Evolutionary conservation across 2,329 filamentous ascomycete species (phyloP), one percentile per base, ranked within the genome.

Genomic region (Bipolaris gigantea): DNA sequence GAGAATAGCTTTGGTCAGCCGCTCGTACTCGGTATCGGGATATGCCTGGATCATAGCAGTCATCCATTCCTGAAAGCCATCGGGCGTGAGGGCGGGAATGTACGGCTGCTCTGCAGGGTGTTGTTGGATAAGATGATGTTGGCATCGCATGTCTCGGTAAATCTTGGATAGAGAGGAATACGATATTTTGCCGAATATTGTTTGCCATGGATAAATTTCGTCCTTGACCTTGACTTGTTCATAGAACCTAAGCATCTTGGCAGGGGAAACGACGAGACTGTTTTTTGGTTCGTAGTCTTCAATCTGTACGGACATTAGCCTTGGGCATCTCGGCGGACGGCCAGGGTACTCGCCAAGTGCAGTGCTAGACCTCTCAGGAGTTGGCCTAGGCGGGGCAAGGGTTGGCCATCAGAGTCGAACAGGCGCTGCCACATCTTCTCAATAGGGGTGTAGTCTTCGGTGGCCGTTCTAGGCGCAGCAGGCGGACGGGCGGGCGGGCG

Each of bases 361-460:
- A 85, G 80, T 11, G 89, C 90, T 52, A 96, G 78, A 0, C 89
- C 89, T 50, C 85, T 80, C 44, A 95, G 76, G 35, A 94, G 85
- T 60, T 92, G 84, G 0, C 83, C 83, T 15, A 93, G 79, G 47
- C 89, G 81, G 43, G 80, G 73, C 0, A 90, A 92, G 1, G 89
- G 85, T 51, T 82, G 80, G 0, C 87, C 88, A 25, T 85, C 79
- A 2, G 80, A 77, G 42, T 89, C 85, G 67, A 95, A 95, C 2
- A 96, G 73, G 9, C 79, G 80, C 5, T 89, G 88, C 91, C 91
- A 96, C 67, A 87, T 86, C 67, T 83, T 84, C 69, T 92, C 89
- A 38, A 75, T 73, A 13, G 73, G 71, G n/a, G 71, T 73, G 33
- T 70, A 72, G 35, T 73, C 71, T 27, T 74, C 73, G 23, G 69